Evolutionary conservation across 2,329 filamentous ascomycete genomes (phyloP), one percentile per base, ranked within the genome.

Genomic region (Colletotrichum sublineola): DNA sequence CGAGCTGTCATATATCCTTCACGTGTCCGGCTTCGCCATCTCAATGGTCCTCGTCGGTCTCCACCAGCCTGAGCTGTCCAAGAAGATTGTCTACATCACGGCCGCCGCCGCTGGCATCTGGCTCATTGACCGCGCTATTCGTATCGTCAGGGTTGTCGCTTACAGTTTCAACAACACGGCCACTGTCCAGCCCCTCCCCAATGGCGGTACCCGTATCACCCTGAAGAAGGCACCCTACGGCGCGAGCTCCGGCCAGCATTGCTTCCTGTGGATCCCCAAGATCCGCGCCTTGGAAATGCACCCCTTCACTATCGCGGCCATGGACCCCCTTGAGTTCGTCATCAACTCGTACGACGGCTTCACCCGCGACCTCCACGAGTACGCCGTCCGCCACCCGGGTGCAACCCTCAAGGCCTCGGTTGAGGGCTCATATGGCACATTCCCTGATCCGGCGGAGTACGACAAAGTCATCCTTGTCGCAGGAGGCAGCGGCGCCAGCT

Each of bases 211-310:
- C 24, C 86, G 87, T 48, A 84, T 91, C n/a, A 82, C 85, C 0
- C 80, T 91, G 42, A 80, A 83, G 62, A 87, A 88, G 77, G 83
- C 85, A 3, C 85, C 86, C 1, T 72, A 83, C 0, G 79, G 81
- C 2, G 85, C 86, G 1, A 78, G 81, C 2, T 84, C 90, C 0
- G 90, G 89, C 1, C 87, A 88, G 73, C 90, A 93, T 77, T 89
- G 88, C 75, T 92, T 91, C 76, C 79, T 92, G 40, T 92, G 89
- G 89, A 85, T 92, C 8, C 91, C 90, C 0, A 81, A 81, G 5
- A 84, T 92, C 60, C 86, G 90, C 12, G 75, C 82, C 1, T 81
- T 87, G 24, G 88, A 92, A 79, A 89, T 87, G 2, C 91, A 93
- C 73, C 90, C 90, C 0, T 92, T 92, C 75, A 92, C 90, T 2